A percentile compares a stretch with the other conserved stretches of the same genome.
Conservation (phyloP, 2,329 filamentous ascomycete species). For the Alternaria sp. region DNA sequence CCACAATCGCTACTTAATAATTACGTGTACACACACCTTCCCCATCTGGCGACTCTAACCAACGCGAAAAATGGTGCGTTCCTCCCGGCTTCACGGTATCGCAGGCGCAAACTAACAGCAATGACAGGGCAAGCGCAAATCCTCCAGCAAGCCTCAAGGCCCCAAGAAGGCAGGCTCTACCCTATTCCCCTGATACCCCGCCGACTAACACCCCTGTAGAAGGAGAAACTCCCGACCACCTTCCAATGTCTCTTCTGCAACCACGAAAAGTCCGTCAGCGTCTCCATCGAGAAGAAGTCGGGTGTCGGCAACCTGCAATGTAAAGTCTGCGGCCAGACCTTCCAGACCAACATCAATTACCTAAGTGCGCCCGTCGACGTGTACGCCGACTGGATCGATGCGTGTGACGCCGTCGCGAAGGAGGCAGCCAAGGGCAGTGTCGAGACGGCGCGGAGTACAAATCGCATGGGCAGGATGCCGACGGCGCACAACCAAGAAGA, state of each 20-base stretch:
- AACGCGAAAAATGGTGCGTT: slow-evolving; percentile 29
- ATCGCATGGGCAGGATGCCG: slow-evolving; percentile 34
- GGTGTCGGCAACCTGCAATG: slow-evolving; percentile 86
- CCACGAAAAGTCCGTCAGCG: slow-evolving; percentile 88
- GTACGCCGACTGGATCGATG: slow-evolving; percentile 98
- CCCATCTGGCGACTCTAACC: not conserved
- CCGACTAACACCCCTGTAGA: slow-evolving; percentile 32
- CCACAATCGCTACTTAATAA: not conserved
- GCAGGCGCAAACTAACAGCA: slow-evolving; percentile 30
- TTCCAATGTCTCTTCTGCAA: slow-evolving; percentile 99
- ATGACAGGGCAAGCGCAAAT: slow-evolving; percentile 83
- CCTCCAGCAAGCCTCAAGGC: slow-evolving; percentile 78
- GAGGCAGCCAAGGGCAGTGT: slow-evolving; percentile 56
- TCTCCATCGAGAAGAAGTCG: slow-evolving; percentile 92
- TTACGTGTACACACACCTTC: not conserved
- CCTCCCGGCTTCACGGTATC: slow-evolving; percentile 4
- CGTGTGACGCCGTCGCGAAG: slow-evolving; percentile 77
- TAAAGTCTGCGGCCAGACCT: slow-evolving; percentile 91
- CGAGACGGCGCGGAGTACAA: slow-evolving; percentile 31
- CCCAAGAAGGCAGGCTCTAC: slow-evolving; percentile 73
- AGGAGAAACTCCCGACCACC: slow-evolving; percentile 76
- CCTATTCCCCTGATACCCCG: not conserved
- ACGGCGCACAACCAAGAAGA: slow-evolving; percentile 23
- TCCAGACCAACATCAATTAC: slow-evolving; percentile 92
- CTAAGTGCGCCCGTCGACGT: slow-evolving; percentile 92